Evolutionary conservation across 1,284 basidiomycete species (phyloP).

Genomic region (Cutaneotrichosporon cutaneum): DNA sequence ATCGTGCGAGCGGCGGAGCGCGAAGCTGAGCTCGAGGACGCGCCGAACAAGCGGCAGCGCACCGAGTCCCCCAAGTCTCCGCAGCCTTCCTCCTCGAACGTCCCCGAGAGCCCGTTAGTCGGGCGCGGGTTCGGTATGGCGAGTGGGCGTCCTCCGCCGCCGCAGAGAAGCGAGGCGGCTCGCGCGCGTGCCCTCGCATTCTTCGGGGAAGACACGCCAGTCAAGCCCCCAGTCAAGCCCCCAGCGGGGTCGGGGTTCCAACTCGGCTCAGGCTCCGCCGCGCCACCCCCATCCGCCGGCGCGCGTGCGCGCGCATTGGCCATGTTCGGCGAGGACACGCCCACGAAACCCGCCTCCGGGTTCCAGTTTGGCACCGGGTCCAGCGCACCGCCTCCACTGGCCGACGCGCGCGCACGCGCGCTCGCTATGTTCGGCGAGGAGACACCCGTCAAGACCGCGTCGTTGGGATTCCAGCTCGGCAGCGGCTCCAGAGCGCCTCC

Average conservation of each 20-base stretch:
- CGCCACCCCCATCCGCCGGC: background rate
- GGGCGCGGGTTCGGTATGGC: slow-evolving; percentile 20
- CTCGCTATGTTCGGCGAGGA: slow-evolving; percentile 6
- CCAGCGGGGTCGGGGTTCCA: slow-evolving; percentile 9
- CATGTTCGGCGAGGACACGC: slow-evolving; percentile 9
- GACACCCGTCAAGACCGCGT: background rate
- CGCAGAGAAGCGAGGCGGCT: background rate
- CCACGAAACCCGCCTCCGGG: background rate
- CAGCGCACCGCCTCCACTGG: background rate
- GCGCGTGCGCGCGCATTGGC: slow-evolving; percentile 8
- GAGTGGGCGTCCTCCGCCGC: slow-evolving; percentile 11
- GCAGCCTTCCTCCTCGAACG: background rate
- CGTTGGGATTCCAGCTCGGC: slow-evolving; percentile 6
- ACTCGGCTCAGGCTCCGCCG: background rate
- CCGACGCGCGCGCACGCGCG: background rate
- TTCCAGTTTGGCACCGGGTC: background rate
- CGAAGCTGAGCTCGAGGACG: slow-evolving; percentile 26
- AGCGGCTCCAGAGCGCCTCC: background rate
- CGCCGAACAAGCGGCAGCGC: slow-evolving; percentile 11
- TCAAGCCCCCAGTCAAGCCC: background rate
- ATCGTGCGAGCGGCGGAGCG: slow-evolving; percentile 26
- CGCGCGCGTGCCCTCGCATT: slow-evolving; percentile 18
- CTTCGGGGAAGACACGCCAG: slow-evolving; percentile 16
- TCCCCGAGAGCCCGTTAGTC: slow-evolving; percentile 11
- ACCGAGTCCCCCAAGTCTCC: slow-evolving; percentile 6